Percentiles rank a stretch among this genome's conserved stretches.
Evolutionary conservation across 2,329 filamentous ascomycete genomes (phyloP).

Genomic region (Calcarisporium arbuscula): DNA sequence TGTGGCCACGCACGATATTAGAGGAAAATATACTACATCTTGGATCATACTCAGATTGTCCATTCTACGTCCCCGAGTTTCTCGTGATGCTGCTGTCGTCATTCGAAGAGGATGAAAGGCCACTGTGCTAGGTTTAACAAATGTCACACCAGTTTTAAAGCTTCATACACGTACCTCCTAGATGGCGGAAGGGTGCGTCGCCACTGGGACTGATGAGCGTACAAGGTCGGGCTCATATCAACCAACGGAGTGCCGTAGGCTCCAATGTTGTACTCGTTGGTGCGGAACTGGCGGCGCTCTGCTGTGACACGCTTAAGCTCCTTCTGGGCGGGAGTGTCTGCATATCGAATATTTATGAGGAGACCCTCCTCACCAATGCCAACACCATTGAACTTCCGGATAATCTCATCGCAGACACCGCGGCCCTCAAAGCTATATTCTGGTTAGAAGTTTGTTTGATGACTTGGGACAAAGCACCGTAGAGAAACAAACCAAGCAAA

Average conservation of each 20-base stretch:
- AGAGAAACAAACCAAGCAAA: constrained; percentile 95
- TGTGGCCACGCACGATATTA: too few species aligned
- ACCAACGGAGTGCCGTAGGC: constrained; percentile 59
- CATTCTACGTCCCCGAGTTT: constrained; percentile 22
- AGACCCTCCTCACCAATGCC: constrained; percentile 70
- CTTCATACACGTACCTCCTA: constrained; percentile 22
- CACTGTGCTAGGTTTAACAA: too few species aligned
- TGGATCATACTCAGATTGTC: constrained; percentile 27
- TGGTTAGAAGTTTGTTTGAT: too few species aligned
- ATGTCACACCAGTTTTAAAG: constrained; percentile 7
- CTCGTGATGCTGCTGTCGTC: constrained; percentile 18
- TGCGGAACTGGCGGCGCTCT: constrained; percentile 89
- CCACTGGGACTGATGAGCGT: constrained; percentile 28
- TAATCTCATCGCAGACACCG: constrained; percentile 82
- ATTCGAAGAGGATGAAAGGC: constrained; percentile 18
- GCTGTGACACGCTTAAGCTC: constrained; percentile 92
- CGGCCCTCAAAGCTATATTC: constrained; percentile 80
- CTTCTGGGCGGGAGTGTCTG: constrained; percentile 94
- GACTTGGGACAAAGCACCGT: too few species aligned
- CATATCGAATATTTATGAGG: constrained; percentile 88
- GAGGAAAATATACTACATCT: constrained; percentile 14
- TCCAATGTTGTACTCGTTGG: constrained; percentile 84
- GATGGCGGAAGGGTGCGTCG: constrained; percentile 20
- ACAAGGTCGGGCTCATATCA: constrained; percentile 37
- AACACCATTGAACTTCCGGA: constrained; percentile 76